phyloP scores from a whole-genome alignment of 2,329 filamentous ascomycete genomes.

The Hansfordia pulvinata region DNA sequence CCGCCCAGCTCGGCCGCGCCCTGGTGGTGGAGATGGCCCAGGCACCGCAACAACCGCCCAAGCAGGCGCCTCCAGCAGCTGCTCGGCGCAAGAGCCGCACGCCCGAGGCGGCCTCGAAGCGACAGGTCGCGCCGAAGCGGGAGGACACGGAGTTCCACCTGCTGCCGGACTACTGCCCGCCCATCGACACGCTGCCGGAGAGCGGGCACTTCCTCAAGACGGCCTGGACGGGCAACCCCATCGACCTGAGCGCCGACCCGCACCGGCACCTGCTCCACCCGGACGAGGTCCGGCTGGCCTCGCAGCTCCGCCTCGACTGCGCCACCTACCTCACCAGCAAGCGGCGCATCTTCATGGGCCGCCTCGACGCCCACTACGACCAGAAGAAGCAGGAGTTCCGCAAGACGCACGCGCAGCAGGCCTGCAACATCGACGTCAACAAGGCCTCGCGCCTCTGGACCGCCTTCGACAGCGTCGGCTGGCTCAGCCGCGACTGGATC shows the following conservation, averaged over 20 bases:
- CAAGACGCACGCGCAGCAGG: slow-evolving; percentile 90
- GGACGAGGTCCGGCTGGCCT: slow-evolving; percentile 64
- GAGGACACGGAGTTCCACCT: slow-evolving; percentile 72
- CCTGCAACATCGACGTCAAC: slow-evolving; percentile 97
- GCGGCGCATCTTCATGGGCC: slow-evolving; percentile 73
- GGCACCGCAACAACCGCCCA: slow-evolving; percentile 9
- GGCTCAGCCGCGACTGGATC: slow-evolving; percentile 50
- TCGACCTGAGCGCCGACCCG: slow-evolving; percentile 63
- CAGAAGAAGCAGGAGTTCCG: slow-evolving; percentile 78
- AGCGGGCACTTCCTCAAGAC: slow-evolving; percentile 64
- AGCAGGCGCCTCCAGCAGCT: slow-evolving; percentile 17
- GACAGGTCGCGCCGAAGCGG: slow-evolving; percentile 49
- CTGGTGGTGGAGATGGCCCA: too few species aligned
- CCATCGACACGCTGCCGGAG: slow-evolving; percentile 47
- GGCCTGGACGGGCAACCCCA: slow-evolving; percentile 72
- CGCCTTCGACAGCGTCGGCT: slow-evolving; percentile 76
- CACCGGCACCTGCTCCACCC: slow-evolving; percentile 59
- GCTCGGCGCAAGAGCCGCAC: slow-evolving; percentile 23
- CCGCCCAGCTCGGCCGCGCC: too few species aligned
- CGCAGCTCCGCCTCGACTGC: slow-evolving; percentile 69
- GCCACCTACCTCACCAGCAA: slow-evolving; percentile 88
- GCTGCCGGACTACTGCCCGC: slow-evolving; percentile 61
- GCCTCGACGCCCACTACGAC: slow-evolving; percentile 51
- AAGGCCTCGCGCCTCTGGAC: slow-evolving; percentile 90
- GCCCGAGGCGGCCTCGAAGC: slow-evolving; percentile 32